phyloP scores from a whole-genome alignment of 192 early-diverging fungal genomes.

The Paraglomus brasilianum region DNA sequence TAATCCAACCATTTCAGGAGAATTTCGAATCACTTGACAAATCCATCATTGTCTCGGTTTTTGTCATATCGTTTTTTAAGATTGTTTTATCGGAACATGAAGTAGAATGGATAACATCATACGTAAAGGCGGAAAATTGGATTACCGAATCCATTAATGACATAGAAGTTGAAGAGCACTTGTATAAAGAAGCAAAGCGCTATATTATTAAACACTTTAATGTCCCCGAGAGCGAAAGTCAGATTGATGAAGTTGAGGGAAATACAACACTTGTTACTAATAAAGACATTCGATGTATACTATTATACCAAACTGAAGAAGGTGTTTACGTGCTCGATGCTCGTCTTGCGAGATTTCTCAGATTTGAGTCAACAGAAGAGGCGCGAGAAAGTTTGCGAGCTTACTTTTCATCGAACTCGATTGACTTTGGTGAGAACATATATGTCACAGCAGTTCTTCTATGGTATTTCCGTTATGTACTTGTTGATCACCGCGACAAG shows the following conservation, averaged over 20 bases:
- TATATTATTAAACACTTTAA: slow-evolving; percentile 25
- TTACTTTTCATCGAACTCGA: slow-evolving; percentile 18
- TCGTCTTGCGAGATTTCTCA: not conserved
- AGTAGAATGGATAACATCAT: slow-evolving; percentile 9
- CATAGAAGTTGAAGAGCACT: slow-evolving; percentile 15
- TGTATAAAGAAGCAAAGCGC: not conserved
- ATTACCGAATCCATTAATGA: slow-evolving; percentile 10
- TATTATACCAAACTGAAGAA: slow-evolving; percentile 7
- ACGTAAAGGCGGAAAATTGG: slow-evolving; percentile 8
- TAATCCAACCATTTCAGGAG: not conserved
- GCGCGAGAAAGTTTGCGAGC: not conserved
- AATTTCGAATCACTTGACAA: not conserved
- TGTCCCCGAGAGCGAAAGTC: not conserved
- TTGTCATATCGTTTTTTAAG: slow-evolving; percentile 22
- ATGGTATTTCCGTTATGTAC: slow-evolving; percentile 19
- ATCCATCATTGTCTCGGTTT: not conserved
- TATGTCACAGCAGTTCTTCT: slow-evolving; percentile 12
- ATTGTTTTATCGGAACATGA: slow-evolving; percentile 7
- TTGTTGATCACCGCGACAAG: slow-evolving; percentile 14
- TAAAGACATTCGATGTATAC: slow-evolving; percentile 1
- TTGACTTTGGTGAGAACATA: slow-evolving; percentile 10
- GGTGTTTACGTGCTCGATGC: slow-evolving; percentile 5
- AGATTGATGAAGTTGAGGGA: too few relatives aligned
- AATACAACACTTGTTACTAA: slow-evolving; percentile 5
- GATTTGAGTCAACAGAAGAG: slow-evolving; percentile 22